phyloP scores from a whole-genome alignment of 108 stramenopile species.

The Nitzschia sp. region DNA sequence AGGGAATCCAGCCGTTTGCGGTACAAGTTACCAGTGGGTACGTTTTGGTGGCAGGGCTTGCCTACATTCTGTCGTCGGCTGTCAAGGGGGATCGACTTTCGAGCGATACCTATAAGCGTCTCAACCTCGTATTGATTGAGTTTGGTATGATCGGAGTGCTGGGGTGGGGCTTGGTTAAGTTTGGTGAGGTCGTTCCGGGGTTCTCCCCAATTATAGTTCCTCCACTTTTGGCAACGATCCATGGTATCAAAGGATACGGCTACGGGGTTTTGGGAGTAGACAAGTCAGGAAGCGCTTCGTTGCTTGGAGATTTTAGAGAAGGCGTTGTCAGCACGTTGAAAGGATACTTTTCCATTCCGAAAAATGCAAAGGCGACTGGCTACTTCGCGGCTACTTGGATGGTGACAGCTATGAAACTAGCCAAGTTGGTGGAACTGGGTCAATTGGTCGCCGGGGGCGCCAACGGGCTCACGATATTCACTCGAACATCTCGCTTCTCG shows the following conservation, averaged over 20 bases:
- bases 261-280: slow-evolving; percentile 57
- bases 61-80: slow-evolving; percentile 48
- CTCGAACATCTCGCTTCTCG: slow-evolving; percentile 35
- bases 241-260: slow-evolving; percentile 44
- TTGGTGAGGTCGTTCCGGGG: background rate
- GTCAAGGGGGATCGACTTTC: slow-evolving; percentile 51
- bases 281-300: slow-evolving; percentile 2
- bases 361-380: slow-evolving; percentile 20
- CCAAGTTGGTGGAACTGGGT: slow-evolving; percentile 40
- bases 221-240: slow-evolving; percentile 8
- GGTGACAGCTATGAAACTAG: slow-evolving; percentile 28
- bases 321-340: slow-evolving; percentile 14
- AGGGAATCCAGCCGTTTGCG: slow-evolving; percentile 12
- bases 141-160: slow-evolving; percentile 22
- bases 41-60: slow-evolving; percentile 37
- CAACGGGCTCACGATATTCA: background rate
- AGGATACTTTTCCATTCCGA: slow-evolving; percentile 16
- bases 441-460: background rate
- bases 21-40: slow-evolving; percentile 18
- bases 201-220: slow-evolving; percentile 7
- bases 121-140: slow-evolving; percentile 41
- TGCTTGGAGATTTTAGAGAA: slow-evolving; percentile 20
- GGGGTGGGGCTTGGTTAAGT: background rate
- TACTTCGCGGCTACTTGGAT: slow-evolving; percentile 40
- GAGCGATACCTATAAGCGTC: slow-evolving; percentile 71